Base-by-base conservation (phyloP, 2,329 filamentous ascomycete species). In the Aspergillus melleus region DNA sequence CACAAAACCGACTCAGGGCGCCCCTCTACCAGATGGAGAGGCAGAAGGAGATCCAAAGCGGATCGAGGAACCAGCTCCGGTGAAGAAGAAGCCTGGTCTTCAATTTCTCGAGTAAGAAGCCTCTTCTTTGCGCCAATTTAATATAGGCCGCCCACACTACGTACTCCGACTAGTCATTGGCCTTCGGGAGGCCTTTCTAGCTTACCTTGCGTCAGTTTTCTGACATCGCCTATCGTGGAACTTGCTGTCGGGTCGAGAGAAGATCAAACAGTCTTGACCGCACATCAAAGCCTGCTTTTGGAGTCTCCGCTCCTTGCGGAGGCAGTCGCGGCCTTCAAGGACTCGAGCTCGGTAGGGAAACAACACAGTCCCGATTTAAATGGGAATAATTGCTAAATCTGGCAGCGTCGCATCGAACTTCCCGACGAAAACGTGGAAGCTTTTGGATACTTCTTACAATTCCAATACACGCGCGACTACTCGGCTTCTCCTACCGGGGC, bases 391-490 rank as follows among this genome's bases (percentile, higher is more conserved):
- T 63, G 11, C 52, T 56, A 52, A 60, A 16, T 19, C 24, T 36
- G 57, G 84, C 84, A 84, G 65, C 89, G 88, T 58, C 83, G 86
- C 60, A 88, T 96, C 61, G 79, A 88, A 60, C 87, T 96, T 24
- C 72, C 81, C 2, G 78, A 83, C 64, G 89, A 91, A 67, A 84
- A 91, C 67, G 76, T 90, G 50, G 88, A 91, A 64, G 88, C 90
- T 22, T 87, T 91, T 57, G 88, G 89, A 61, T 91, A 88, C 74
- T 91, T 93, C 68, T 84, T 95, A 67, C 90, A 95, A 74, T 96
- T 86, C 74, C 86, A 94, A 55, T 96, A 96, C 78, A 93, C 90
- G 1, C 85, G 85, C 73, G 90, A 96, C 78, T 95, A 97, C 82
- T 96, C 94, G 78, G 91, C 92, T 11, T 78, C 80, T 56, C 73